Conservation (phyloP, 352 stramenopile genomes). For the Pythium scleroteichum region DNA sequence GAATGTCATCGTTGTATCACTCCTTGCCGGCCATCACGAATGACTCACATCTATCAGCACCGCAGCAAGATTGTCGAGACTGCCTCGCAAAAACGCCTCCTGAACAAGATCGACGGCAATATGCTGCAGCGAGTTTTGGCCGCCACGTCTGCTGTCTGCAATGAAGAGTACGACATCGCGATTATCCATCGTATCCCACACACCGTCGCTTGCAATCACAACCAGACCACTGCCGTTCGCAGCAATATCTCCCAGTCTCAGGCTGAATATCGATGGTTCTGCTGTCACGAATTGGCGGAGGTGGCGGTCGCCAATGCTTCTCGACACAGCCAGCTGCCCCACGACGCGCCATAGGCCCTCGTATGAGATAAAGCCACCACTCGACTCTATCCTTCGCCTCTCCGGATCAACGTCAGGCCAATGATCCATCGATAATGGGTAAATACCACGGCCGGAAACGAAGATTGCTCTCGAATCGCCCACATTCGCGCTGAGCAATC, state of each 20-base stretch:
- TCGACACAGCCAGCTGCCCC: conserved; percentile 90
- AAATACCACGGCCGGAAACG: neutral
- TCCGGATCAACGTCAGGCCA: conserved; percentile 55
- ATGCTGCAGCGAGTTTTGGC: conserved; percentile 7
- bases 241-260: conserved; percentile 14
- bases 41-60: conserved; percentile 40
- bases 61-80: conserved; percentile 94
- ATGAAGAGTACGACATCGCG: conserved; percentile 54
- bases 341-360: conserved; percentile 85
- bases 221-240: conserved; percentile 5
- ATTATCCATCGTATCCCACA: conserved; percentile 75
- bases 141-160: conserved; percentile 24
- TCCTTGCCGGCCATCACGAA: conserved; percentile 16
- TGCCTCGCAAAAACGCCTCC: conserved; percentile 94
- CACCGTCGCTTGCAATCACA: conserved; percentile 70
- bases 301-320: conserved; percentile 90
- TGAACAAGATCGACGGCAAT: conserved; percentile 80
- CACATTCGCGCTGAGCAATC: conserved; percentile 76
- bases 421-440: conserved; percentile 60
- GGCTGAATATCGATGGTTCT: conserved; percentile 74
- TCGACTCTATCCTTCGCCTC: conserved; percentile 68
- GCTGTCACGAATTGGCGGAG: conserved; percentile 82
- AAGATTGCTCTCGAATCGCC: conserved; percentile 84
- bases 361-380: conserved; percentile 71
- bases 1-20: no score